Evolutionary conservation across 352 stramenopile species (phyloP).

Genomic region (Discostella stelligera): DNA sequence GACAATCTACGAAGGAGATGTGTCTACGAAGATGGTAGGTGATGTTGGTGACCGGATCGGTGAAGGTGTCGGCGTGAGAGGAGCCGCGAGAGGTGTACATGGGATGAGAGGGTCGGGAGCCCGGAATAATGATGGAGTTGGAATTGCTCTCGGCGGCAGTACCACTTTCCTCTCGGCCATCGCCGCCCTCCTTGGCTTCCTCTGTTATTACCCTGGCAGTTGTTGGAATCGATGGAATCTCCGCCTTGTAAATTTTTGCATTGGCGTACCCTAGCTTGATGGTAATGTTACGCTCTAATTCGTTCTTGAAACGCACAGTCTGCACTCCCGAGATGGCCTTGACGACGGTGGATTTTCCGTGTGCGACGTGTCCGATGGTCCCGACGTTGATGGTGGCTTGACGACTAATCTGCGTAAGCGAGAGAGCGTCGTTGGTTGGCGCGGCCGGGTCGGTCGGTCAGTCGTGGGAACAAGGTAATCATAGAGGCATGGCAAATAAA

Average conservation of each 20-base stretch:
- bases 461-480: neutral
- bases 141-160: slow-evolving; percentile 55
- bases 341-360: slow-evolving; percentile 99
- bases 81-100: slow-evolving; percentile 82
- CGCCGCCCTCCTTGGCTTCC: slow-evolving; percentile 54
- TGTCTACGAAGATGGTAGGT: slow-evolving; percentile 88
- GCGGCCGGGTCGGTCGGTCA: neutral
- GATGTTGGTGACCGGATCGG: slow-evolving; percentile 66
- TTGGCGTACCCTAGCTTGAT: slow-evolving; percentile 99
- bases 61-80: slow-evolving; percentile 84
- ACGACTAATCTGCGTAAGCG: slow-evolving; percentile 80
- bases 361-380: slow-evolving; percentile 99
- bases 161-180: slow-evolving; percentile 19
- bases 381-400: slow-evolving; percentile 99
- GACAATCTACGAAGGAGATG: slow-evolving; percentile 99
- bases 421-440: neutral
- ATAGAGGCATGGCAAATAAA: too few species aligned
- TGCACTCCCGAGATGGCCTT: slow-evolving; percentile 99
- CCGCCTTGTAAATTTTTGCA: slow-evolving; percentile 98
- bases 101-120: slow-evolving; percentile 31
- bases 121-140: slow-evolving; percentile 22
- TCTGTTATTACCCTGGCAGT: slow-evolving; percentile 28
- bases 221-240: neutral
- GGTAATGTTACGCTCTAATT: slow-evolving; percentile 99
- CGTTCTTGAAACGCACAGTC: slow-evolving; percentile 94